phyloP scores from a whole-genome alignment of 2,329 filamentous ascomycete species.

The Myrmaecium sp. region DNA sequence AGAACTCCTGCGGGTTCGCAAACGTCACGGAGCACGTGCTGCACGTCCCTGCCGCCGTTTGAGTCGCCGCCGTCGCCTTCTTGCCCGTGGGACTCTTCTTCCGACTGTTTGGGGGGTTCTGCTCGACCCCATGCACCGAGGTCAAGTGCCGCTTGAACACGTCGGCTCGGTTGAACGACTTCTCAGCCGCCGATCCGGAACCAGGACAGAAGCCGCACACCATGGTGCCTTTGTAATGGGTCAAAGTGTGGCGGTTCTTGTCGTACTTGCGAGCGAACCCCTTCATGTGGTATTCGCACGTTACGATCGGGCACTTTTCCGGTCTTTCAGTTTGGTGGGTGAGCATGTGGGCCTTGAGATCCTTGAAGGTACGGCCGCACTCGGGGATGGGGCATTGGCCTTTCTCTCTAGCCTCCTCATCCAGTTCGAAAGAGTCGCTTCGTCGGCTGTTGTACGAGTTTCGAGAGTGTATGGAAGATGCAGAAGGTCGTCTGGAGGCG shows the following conservation, averaged over 20 bases:
- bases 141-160: slow-evolving; percentile 92
- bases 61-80: not conserved
- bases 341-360: slow-evolving; percentile 85
- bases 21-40: slow-evolving; percentile 77
- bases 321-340: slow-evolving; percentile 83
- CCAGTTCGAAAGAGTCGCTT: slow-evolving; percentile 19
- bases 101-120: slow-evolving; percentile 69
- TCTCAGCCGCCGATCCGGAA: slow-evolving; percentile 74
- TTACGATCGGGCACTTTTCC: slow-evolving; percentile 85
- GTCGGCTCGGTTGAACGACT: slow-evolving; percentile 89
- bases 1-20: slow-evolving; percentile 28
- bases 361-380: slow-evolving; percentile 76
- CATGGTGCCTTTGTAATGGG: slow-evolving; percentile 96
- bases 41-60: not conserved
- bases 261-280: slow-evolving; percentile 93
- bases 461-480: slow-evolving; percentile 53
- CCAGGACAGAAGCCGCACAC: slow-evolving; percentile 89
- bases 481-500: slow-evolving; percentile 45
- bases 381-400: slow-evolving; percentile 65
- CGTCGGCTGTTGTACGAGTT: slow-evolving; percentile 41
- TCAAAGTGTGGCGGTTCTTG: slow-evolving; percentile 86
- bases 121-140: slow-evolving; percentile 80
- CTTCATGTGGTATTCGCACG: slow-evolving; percentile 82
- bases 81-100: slow-evolving; percentile 33
- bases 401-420: slow-evolving; percentile 42